phyloP scores from a whole-genome alignment of 805 yeast genomes.

The Candida broadrunensis region DNA sequence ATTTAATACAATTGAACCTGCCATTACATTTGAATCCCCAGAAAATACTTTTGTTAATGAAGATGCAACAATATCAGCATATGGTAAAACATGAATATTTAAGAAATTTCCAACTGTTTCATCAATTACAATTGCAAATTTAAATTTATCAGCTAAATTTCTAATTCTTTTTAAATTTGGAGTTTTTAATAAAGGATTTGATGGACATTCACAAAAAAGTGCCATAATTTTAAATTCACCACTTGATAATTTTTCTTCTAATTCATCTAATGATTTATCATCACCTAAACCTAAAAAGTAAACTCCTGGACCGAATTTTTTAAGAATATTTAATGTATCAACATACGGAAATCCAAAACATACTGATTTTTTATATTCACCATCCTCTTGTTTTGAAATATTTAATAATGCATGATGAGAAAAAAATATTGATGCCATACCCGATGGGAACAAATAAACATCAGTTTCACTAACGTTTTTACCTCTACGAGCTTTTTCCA shows the following conservation, averaged over 20 bases:
- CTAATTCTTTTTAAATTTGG: conserved; percentile 71
- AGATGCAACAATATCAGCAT: conserved; percentile 82
- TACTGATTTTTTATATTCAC: conserved; percentile 60
- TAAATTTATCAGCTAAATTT: conserved; percentile 61
- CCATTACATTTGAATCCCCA: conserved; percentile 95
- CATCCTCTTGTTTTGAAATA: conserved; percentile 10
- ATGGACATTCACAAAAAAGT: conserved; percentile 89
- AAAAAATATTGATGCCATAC: conserved; percentile 88
- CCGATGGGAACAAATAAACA: conserved; percentile 82
- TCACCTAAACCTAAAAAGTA: conserved; percentile 85
- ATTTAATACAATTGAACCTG: conserved; percentile 82
- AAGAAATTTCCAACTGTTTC: conserved; percentile 93
- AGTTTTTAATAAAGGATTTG: conserved; percentile 86
- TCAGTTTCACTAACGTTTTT: conserved; percentile 49
- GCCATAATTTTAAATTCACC: conserved; percentile 64
- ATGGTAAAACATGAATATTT: conserved; percentile 76
- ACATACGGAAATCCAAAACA: conserved; percentile 97
- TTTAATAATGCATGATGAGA: conserved; percentile 63
- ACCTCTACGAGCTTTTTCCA: conserved; percentile 25
- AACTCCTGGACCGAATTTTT: conserved; percentile 90
- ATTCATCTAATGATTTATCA: conserved; percentile 58
- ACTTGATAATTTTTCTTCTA: conserved; percentile 56
- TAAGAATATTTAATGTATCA: conserved; percentile 81
- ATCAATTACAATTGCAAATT: conserved; percentile 82
- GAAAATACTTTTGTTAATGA: conserved; percentile 90